These are phyloP conservation scores for Infundibulicybe gibba DNA, from an alignment of 768 basidiomycete genomes.

Conservation along the genomic window DNA sequence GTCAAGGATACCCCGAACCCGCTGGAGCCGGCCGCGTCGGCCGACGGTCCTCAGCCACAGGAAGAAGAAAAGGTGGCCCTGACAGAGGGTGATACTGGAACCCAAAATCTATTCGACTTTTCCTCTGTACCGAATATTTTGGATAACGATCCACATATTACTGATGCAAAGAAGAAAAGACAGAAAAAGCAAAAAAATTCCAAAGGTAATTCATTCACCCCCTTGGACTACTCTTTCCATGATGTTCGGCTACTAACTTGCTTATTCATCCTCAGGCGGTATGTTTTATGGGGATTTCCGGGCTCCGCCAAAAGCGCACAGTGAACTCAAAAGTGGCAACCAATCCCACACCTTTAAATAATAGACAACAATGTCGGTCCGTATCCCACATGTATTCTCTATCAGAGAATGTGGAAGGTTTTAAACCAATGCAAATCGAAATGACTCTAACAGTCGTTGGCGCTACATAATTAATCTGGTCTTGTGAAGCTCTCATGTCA, in stretches of 20 bases:
- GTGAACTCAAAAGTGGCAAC: slow-evolving; percentile 67
- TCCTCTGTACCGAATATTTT: slow-evolving; percentile 64
- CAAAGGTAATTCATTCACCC: slow-evolving; percentile 21
- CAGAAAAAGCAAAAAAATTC: slow-evolving; percentile 40
- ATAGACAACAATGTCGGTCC: too few species aligned
- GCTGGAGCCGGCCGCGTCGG: slow-evolving; percentile 6
- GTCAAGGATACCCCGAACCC: slow-evolving; percentile 21
- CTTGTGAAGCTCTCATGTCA: too few species aligned
- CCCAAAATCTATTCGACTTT: too few species aligned
- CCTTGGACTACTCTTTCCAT: slow-evolving; percentile 1
- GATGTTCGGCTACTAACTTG: too few species aligned
- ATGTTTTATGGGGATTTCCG: slow-evolving; percentile 55
- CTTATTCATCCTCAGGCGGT: slow-evolving; percentile 33
- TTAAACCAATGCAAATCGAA: too few species aligned
- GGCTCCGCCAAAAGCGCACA: slow-evolving; percentile 60
- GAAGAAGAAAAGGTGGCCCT: slow-evolving; percentile 16
- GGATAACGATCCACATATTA: slow-evolving; percentile 47
- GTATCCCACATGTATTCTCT: too few species aligned
- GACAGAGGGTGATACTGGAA: too few species aligned
- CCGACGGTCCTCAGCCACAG: slow-evolving; percentile 13
- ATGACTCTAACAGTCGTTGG: too few species aligned
- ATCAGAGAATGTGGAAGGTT: too few species aligned
- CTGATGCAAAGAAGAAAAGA: slow-evolving; percentile 48
- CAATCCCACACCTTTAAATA: slow-evolving; percentile 68
- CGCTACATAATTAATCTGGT: too few species aligned